phyloP scores from a whole-genome alignment of 345 rosid species.

The Balakata baccata region DNA sequence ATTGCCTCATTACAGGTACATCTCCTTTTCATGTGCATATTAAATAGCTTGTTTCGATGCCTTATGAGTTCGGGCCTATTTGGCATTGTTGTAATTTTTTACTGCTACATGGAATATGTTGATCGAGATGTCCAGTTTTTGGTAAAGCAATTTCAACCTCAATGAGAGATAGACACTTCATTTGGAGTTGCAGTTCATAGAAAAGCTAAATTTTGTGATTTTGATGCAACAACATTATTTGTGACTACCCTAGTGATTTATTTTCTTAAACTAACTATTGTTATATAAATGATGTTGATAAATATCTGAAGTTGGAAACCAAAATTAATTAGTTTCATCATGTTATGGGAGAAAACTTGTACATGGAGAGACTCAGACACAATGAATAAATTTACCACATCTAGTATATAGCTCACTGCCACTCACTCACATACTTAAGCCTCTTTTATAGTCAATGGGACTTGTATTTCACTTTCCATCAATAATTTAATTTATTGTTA shows the following conservation, averaged over 20 bases:
- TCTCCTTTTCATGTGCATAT: not conserved
- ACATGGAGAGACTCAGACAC: not conserved
- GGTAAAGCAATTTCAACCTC: not conserved
- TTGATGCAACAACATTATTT: not conserved
- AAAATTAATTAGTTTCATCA: not conserved
- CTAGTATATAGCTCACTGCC: not conserved
- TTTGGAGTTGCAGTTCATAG: not conserved
- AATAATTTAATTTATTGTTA: not conserved
- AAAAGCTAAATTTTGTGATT: not conserved
- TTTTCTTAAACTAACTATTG: not conserved
- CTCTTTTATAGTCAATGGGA: not conserved
- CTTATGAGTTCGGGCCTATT: not conserved
- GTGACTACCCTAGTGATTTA: not conserved
- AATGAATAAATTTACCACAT: not conserved
- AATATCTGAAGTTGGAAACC: not conserved
- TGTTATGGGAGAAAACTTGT: not conserved
- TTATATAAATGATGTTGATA: not conserved
- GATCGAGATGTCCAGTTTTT: not conserved
- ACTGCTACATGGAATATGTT: not conserved
- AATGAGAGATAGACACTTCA: not conserved
- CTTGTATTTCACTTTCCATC: not conserved
- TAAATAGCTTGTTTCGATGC: not conserved
- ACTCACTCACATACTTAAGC: too few relatives aligned
- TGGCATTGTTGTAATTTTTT: not conserved
- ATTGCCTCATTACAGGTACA: constrained; percentile 67